Evolutionary conservation across 371 early-diverging fungal species (phyloP), one percentile per base, ranked within the genome.

Genomic region (Rhizomucor miehei): DNA sequence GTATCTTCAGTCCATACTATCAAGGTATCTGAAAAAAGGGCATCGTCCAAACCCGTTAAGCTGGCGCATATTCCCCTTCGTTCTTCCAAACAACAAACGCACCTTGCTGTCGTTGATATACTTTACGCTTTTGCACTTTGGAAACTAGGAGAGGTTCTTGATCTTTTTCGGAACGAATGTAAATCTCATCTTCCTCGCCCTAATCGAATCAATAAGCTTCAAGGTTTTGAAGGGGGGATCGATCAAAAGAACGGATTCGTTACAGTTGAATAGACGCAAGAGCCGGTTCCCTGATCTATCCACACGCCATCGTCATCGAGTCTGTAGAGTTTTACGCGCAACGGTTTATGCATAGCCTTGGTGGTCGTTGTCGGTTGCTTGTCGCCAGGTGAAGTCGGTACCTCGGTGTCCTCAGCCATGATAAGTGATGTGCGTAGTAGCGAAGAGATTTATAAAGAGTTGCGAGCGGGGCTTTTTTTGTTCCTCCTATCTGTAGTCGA

Each of bases 1-100:
- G 79, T 77, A 8, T 82, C 85, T 51, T 94, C 94, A 13, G 91
- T 88, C 95, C 95, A 96, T n/a, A 92, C 88, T 69, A 95, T 92
- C 58, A 94, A 64, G 6, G 93, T 94, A 19, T 87, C 95, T 93
- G 73, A 29, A 24, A 47, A 36, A 44, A 52, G 21, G 17, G 45
- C 20, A 34, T 11, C 36, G 61, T 62, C n/a, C 56, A n/a, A 19
- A 37, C 9, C 25, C 25, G 9, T 13, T 35, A 20, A n/a, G 20
- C 9, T 64, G 19, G 29, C 29, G 29, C 29, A 29, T 8, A 8
- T 29, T 29, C 8, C 29, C 29, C 29, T 29, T 8, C 29, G n/a
- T 77, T 72, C 11, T 67, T 69, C 48, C 58, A 53, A 23, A 54
- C 56, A 10, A 78, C 61, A 11, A 58, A 60, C 10, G 41, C 78